These are phyloP conservation scores for Cercospora zeae-maydis DNA, from an alignment of 2,329 filamentous ascomycete species.

Conservation along the genomic window DNA sequence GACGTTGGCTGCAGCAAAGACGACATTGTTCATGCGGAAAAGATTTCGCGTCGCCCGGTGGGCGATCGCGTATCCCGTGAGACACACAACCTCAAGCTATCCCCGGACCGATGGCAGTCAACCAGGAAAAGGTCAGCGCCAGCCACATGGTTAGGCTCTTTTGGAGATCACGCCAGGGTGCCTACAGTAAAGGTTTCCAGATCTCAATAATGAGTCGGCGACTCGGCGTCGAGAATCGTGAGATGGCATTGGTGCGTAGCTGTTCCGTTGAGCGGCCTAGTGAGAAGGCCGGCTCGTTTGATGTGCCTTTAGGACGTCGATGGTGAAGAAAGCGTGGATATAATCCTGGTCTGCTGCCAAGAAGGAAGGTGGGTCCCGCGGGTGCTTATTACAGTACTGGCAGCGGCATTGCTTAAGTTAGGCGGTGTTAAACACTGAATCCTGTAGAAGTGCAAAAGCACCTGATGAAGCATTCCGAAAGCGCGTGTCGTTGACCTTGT, in stretches of 20 bases:
- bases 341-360: background rate
- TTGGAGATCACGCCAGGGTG: background rate
- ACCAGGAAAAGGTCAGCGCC: background rate
- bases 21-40: background rate
- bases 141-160: background rate
- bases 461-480: too few relatives aligned
- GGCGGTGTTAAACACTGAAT: too few relatives aligned
- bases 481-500: too few relatives aligned
- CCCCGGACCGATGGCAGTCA: background rate
- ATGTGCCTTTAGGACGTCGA: background rate
- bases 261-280: background rate
- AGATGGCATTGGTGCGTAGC: background rate
- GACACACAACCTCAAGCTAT: conserved; percentile 4
- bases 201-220: background rate
- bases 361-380: background rate
- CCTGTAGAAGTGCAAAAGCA: too few relatives aligned
- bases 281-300: background rate
- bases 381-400: background rate
- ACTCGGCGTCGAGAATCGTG: background rate
- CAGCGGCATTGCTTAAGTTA: background rate
- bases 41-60: background rate
- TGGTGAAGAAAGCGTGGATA: background rate
- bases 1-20: background rate
- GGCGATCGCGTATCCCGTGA: background rate
- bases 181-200: background rate